Evolutionary conservation across 306 rosid genomes (phyloP), one percentile per base, ranked within the genome.

Genomic region (Alnus glutinosa): DNA sequence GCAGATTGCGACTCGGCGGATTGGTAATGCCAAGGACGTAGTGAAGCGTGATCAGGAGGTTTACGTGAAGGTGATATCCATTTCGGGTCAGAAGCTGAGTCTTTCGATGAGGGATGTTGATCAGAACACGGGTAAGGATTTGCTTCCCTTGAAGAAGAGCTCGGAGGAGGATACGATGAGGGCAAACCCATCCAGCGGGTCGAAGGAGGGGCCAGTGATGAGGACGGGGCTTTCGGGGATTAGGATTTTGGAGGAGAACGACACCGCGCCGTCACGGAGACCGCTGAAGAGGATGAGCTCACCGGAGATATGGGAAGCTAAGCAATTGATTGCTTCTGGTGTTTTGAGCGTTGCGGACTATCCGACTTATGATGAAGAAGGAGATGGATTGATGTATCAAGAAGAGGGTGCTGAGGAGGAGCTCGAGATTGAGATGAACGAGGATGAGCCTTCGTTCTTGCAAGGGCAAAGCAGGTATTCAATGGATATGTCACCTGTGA

Each of bases 201-300:
- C 83, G 0, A 93, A 78, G 85, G 97, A 90, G 62, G 94, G 97
- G 15, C 92, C 90, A 1, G 81, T 84, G 39, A 54, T 88, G 0
- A 88, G 98, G 84, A 91, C 89, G 0, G 98, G 98, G 30, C 93
- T 93, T 52, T 93, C 98, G 7, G 97, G 98, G 68, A 93, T 91
- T 55, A 89, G 87, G 86, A 93, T 93, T 74, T 83, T 91, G 72
- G 98, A 93, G 82, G 97, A 93, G 75, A 84, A 86, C 44, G 88
- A 77, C 15, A 73, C 80, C 63, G 88, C 57, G 12, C 85, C 89
- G 70, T 82, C 93, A 1, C 93, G 97, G 5, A 87, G 98, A 71
- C 98, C 97, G 5, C 61, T 93, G 73, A 93, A 93, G 92, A 86
- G 97, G 76, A 93, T 93, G 98, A 93, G 98, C 74, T 93, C 98